Conservation (phyloP, 2,329 filamentous ascomycete genomes). For the Arthrobotrys entomopaga region DNA sequence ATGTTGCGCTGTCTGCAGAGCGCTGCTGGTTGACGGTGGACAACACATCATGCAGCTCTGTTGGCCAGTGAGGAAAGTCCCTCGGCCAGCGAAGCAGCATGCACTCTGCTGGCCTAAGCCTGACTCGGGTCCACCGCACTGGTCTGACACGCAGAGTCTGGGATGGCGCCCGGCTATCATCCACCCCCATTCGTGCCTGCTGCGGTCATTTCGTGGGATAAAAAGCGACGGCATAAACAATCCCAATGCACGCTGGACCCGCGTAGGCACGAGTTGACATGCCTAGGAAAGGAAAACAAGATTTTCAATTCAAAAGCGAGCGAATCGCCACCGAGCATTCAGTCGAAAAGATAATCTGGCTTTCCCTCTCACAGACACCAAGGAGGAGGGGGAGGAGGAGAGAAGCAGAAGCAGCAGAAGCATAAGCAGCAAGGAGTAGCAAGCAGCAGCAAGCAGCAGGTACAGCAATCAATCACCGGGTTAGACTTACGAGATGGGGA, state of each 20-base stretch:
- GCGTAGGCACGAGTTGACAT: slow-evolving; percentile 26
- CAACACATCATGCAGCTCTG: slow-evolving; percentile 55
- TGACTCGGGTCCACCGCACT: slow-evolving; percentile 52
- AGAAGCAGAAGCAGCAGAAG: too few relatives aligned
- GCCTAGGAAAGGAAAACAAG: slow-evolving; percentile 34
- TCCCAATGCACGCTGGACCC: slow-evolving; percentile 31
- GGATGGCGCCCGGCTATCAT: slow-evolving; percentile 33
- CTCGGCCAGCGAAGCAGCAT: slow-evolving; percentile 56
- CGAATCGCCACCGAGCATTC: slow-evolving; percentile 55
- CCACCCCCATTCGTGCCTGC: slow-evolving; percentile 4
- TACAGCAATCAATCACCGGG: slow-evolving; percentile 23
- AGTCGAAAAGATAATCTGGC: slow-evolving; percentile 38
- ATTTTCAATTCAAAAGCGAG: slow-evolving; percentile 53
- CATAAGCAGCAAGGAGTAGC: slow-evolving; percentile 19
- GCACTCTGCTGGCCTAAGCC: slow-evolving; percentile 50
- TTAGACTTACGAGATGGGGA: slow-evolving; percentile 50
- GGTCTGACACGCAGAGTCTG: slow-evolving; percentile 38
- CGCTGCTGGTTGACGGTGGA: slow-evolving; percentile 44
- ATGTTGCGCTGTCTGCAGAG: slow-evolving; percentile 40
- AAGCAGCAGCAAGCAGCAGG: slow-evolving; percentile 12
- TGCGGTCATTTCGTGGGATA: background rate
- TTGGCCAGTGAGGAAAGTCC: slow-evolving; percentile 56
- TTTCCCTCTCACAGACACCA: slow-evolving; percentile 25
- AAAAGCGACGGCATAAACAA: slow-evolving; percentile 32
- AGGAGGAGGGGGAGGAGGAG: slow-evolving; percentile 16